Percentiles rank a stretch among this genome's conserved stretches.
Evolutionary conservation across 1,284 basidiomycete genomes (phyloP).

Genomic region (Ustilago sp.): DNA sequence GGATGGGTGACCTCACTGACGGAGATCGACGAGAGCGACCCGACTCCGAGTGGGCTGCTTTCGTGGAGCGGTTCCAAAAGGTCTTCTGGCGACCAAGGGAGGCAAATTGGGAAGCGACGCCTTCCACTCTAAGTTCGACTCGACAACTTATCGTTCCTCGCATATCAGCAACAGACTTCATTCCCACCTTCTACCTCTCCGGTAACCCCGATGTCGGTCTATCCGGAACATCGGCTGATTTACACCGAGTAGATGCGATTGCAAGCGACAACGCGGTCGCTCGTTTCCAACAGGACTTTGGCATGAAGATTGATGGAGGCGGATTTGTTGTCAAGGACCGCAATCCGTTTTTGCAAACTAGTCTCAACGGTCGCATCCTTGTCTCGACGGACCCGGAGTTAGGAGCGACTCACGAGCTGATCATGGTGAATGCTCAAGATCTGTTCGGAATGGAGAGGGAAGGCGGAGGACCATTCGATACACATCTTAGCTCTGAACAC

Average conservation of each 20-base stretch:
- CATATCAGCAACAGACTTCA: constrained; percentile 26
- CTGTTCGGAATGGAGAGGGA: constrained; percentile 59
- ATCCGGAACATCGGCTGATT: constrained; percentile 18
- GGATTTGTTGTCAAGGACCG: constrained; percentile 37
- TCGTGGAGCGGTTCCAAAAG: constrained; percentile 37
- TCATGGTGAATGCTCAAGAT: constrained; percentile 55
- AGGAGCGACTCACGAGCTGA: constrained; percentile 56
- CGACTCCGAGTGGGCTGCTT: constrained; percentile 24
- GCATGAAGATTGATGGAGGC: constrained; percentile 30
- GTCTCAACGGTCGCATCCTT: constrained; percentile 54
- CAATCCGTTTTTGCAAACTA: constrained; percentile 11
- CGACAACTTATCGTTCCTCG: constrained; percentile 29
- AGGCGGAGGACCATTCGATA: constrained; percentile 37
- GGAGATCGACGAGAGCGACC: constrained; percentile 37
- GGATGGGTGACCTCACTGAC: constrained; percentile 58
- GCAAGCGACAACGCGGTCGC: constrained; percentile 36
- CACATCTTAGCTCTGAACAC: constrained; percentile 25
- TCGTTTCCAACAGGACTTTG: constrained; percentile 35
- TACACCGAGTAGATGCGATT: constrained; percentile 16
- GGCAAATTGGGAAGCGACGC: constrained; percentile 31
- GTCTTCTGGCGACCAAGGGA: constrained; percentile 43
- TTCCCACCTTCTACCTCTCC: constrained; percentile 47
- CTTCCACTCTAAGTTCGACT: constrained; percentile 21
- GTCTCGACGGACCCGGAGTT: constrained; percentile 26
- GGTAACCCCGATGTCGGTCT: constrained; percentile 64